These are phyloP conservation scores for Fusarium brevicatenulatum DNA, from an alignment of 2,329 filamentous ascomycete species.

Conservation along the genomic window DNA sequence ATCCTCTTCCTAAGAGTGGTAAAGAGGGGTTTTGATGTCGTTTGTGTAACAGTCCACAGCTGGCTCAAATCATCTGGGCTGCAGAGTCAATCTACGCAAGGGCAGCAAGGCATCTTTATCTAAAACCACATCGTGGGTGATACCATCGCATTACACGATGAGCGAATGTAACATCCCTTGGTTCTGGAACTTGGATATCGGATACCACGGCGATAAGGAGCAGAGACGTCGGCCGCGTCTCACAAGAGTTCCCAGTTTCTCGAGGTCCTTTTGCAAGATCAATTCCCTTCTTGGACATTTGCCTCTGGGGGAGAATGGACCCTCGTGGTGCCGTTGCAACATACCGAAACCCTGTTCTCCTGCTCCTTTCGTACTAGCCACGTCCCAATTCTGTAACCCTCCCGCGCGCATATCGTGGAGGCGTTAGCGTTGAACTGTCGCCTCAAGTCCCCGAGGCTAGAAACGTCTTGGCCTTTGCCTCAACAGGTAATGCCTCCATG, in stretches of 20 bases:
- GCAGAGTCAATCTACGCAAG: background rate
- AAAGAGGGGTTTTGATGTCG: background rate
- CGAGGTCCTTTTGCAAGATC: conserved; percentile 15
- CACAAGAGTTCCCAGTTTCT: background rate
- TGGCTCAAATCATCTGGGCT: background rate
- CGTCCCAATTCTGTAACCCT: background rate
- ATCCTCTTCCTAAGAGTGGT: background rate
- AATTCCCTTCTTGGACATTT: background rate
- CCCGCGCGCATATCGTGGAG: background rate
- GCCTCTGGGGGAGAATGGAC: background rate
- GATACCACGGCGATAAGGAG: conserved; percentile 3
- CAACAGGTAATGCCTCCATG: background rate
- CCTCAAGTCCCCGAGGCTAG: background rate
- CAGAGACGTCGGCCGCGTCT: background rate
- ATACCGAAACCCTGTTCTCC: background rate
- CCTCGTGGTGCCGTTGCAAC: background rate
- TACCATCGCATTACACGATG: conserved; percentile 21
- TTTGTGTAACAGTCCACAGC: background rate
- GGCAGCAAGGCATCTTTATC: conserved; percentile 1
- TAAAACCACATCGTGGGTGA: background rate
- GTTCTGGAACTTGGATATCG: conserved; percentile 6
- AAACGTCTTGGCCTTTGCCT: background rate
- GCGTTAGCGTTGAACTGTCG: conserved; percentile 2
- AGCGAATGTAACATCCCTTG: conserved; percentile 8
- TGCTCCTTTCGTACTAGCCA: conserved; percentile 7